Percentiles rank a stretch among this genome's conserved stretches.
These are phyloP conservation scores for Cordyceps farinosa DNA, from an alignment of 2,329 filamentous ascomycete species.

Conservation along the genomic window DNA sequence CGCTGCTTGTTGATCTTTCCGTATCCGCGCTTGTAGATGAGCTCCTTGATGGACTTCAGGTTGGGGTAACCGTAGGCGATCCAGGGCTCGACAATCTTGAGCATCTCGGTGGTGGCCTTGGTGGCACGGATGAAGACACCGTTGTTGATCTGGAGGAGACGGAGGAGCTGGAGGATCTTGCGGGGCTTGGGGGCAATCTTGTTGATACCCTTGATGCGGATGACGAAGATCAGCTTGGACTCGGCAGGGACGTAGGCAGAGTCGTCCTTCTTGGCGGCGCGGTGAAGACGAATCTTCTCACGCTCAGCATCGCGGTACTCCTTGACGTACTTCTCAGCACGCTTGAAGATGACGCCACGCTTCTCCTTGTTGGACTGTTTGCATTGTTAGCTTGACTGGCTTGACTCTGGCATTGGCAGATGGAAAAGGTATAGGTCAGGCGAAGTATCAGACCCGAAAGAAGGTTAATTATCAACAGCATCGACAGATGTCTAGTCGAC, in stretches of 20 bases:
- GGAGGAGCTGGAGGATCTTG: constrained; percentile 99
- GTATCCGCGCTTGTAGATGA: constrained; percentile 99
- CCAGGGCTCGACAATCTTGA: constrained; percentile 98
- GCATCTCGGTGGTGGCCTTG: constrained; percentile 97
- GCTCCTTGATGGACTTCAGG: constrained; percentile 98
- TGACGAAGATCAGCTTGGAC: constrained; percentile 93
- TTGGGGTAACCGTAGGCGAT: constrained; percentile 99
- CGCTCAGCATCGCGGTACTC: constrained; percentile 98
- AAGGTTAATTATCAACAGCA: constrained; percentile 98
- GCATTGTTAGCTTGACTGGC: constrained; percentile 35
- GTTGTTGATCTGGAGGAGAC: constrained; percentile 99
- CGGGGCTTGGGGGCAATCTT: constrained; percentile 99
- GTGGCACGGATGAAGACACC: constrained; percentile 96
- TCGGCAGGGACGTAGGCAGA: constrained; percentile 93
- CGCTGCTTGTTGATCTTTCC: constrained; percentile 99
- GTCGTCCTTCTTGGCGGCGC: constrained; percentile 86
- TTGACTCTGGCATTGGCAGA: constrained; percentile 3
- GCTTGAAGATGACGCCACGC: constrained; percentile 98
- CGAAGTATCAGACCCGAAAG: constrained; percentile 91
- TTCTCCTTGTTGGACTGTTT: constrained; percentile 95
- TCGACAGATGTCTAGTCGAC: constrained; percentile 94
- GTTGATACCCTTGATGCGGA: constrained; percentile 99
- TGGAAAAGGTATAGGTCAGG: constrained; percentile 28
- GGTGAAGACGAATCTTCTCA: constrained; percentile 92
- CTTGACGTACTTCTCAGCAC: constrained; percentile 99